Base-by-base conservation (phyloP, 257 asterid species). In the Fraxinus excelsior region DNA sequence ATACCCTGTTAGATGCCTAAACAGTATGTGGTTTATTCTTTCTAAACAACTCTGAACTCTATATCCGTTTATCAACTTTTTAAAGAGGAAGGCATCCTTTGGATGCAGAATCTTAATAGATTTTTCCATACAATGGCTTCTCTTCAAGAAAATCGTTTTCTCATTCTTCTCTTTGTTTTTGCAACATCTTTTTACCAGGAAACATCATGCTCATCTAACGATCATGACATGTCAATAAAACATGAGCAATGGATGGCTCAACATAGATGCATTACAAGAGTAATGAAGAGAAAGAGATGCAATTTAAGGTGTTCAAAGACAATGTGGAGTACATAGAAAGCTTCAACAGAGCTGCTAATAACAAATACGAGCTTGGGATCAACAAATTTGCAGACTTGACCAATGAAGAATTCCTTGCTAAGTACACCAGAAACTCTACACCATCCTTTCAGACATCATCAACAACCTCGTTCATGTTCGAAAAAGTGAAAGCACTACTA, bases 351-450 rank as follows among this genome's bases (percentile, higher is more conserved):
- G 86, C 46, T 46, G 86, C 68, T 38, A n/a, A 18, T 25, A 65
- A 67, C 72, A 77, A 80, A 9, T 80, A 87, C 79, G 65, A 80
- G 77, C 82, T 85, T 10, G 80, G 76, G 7, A 73, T 81, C 18
- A 88, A 86, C 26, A 32, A 79, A 77, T 86, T 83, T 70, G 86
- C 90, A 14, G 92, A 86, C 83, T 31, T 83, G 58, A 87, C 78
- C 0, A 75, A 69, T 1, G 85, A 87, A 19, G 86, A 89, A 71
- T 85, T 87, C 60, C 58, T 72, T 0, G 56, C 84, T 18, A 78
- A 23, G 53, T 78, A 72, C 56, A 76, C 78, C 42, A 67, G 75
- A 76, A 37, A 62, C 19, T 77, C 31, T n/a, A 72, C 8, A 70
- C 74, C 82, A n/a, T 74, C 35, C 5, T 31, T 13, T 26, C 56